Conservation (phyloP, 2,329 filamentous ascomycete species). For the Ophiocordyceps camponoti-floridani region DNA sequence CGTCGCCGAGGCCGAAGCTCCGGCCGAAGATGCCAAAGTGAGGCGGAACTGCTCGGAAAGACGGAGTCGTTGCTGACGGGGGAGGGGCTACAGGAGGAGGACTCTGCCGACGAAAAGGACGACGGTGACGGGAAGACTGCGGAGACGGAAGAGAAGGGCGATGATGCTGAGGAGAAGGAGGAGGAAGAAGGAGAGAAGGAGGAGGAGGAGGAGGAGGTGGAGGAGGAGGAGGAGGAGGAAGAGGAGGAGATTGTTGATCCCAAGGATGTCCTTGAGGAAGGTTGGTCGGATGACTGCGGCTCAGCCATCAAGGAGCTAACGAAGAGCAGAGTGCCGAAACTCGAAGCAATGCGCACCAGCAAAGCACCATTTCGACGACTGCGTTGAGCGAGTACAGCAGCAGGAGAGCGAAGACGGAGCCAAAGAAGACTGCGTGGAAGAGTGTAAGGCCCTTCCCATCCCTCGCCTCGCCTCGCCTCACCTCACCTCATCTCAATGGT, state of each 20-base stretch:
- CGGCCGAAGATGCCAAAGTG: conserved; percentile 46
- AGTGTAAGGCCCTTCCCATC: conserved; percentile 56
- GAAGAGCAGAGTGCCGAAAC: conserved; percentile 79
- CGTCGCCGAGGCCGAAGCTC: conserved; percentile 47
- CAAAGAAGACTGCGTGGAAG: conserved; percentile 94
- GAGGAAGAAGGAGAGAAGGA: conserved; percentile 30
- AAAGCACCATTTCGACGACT: conserved; percentile 98
- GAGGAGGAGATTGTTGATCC: conserved; percentile 76
- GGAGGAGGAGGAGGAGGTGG: conserved; percentile 39
- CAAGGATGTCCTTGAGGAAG: conserved; percentile 80
- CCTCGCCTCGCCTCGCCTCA: neutral
- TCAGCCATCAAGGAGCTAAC: too few species aligned
- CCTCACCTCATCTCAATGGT: too few species aligned
- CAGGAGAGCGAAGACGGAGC: conserved; percentile 50
- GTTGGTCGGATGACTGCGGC: too few species aligned
- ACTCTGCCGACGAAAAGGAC: neutral
- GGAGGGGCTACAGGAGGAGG: too few species aligned
- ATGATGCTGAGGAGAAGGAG: conserved; percentile 24
- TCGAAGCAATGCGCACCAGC: conserved; percentile 66
- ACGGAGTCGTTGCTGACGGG: neutral
- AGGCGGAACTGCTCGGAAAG: conserved; percentile 3
- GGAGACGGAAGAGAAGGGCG: conserved; percentile 5
- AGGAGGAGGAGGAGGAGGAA: conserved; percentile 54
- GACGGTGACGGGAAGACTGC: neutral
- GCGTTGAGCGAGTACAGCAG: conserved; percentile 69